A percentile compares a stretch with the other conserved stretches of the same genome.
phyloP scores from a whole-genome alignment of 352 stramenopile species.

The Globisporangium splendens region DNA sequence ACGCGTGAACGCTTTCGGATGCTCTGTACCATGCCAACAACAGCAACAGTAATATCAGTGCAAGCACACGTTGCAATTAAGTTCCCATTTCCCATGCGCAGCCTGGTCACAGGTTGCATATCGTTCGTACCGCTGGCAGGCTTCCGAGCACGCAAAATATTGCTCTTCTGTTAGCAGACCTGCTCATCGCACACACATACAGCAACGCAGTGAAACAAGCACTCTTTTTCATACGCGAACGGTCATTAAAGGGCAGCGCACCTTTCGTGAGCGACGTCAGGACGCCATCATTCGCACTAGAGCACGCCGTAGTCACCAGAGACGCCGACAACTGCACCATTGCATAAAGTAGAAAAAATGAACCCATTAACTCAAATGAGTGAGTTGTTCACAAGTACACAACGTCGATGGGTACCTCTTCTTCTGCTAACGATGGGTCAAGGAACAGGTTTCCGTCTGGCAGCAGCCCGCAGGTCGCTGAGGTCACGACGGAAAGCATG shows the following conservation, averaged over 20 bases:
- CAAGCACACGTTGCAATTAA: not conserved
- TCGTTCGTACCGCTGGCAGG: conserved; percentile 53
- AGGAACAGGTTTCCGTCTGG: conserved; percentile 62
- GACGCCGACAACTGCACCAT: conserved; percentile 44
- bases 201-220: too few relatives aligned
- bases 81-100: too few relatives aligned
- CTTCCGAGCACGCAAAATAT: conserved; percentile 81
- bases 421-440: conserved; percentile 63
- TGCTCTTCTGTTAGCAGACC: conserved; percentile 72
- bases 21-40: conserved; percentile 27
- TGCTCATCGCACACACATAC: conserved; percentile 16
- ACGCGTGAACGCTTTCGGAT: conserved; percentile 68
- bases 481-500: conserved; percentile 67
- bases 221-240: too few relatives aligned
- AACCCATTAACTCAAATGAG: not conserved
- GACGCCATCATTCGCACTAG: conserved; percentile 63
- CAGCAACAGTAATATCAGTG: not conserved
- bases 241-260: conserved; percentile 11
- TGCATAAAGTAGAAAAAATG: too few relatives aligned
- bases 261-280: conserved; percentile 75
- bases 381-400: not conserved
- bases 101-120: not conserved
- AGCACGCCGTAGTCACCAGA: conserved; percentile 60
- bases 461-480: conserved; percentile 63
- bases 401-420: conserved; percentile 41